These are phyloP conservation scores for Pseudovirgaria hyperparasitica DNA, from an alignment of 2,329 filamentous ascomycete species.

Conservation along the genomic window DNA sequence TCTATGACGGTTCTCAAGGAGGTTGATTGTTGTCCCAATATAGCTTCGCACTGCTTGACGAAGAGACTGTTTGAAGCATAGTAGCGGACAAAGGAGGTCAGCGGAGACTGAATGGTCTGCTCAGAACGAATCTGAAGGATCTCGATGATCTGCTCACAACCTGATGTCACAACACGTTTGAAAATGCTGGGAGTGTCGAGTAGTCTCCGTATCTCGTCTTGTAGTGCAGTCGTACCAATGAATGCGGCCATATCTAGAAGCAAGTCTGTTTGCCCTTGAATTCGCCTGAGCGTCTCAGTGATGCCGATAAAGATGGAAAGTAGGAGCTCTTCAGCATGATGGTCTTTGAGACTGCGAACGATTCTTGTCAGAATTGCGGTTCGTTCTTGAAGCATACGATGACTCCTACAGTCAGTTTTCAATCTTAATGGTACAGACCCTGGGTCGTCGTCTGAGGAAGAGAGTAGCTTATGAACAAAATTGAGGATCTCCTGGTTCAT, in stretches of 20 bases:
- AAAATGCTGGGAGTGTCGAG: conserved; percentile 67
- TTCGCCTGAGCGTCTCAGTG: conserved; percentile 70
- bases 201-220: conserved; percentile 64
- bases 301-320: conserved; percentile 75
- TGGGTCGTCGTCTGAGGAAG: conserved; percentile 86
- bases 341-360: conserved; percentile 66
- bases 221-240: conserved; percentile 25
- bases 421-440: conserved; percentile 80
- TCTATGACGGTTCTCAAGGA: conserved; percentile 72
- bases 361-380: conserved; percentile 81
- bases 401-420: conserved; percentile 55
- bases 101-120: conserved; percentile 54
- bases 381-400: conserved; percentile 69
- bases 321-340: conserved; percentile 75
- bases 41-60: conserved; percentile 74
- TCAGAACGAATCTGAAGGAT: conserved; percentile 66
- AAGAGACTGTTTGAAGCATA: conserved; percentile 74
- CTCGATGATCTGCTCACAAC: conserved; percentile 60
- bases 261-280: conserved; percentile 86
- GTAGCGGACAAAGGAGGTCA: conserved; percentile 64
- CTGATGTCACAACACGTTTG: conserved; percentile 67
- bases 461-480: conserved; percentile 79
- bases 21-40: conserved; percentile 65
- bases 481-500: conserved; percentile 78
- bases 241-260: conserved; percentile 71